A percentile compares a stretch with the other conserved stretches of the same genome.
These are phyloP conservation scores for Magnaporthiopsis poae DNA, from an alignment of 2,329 filamentous ascomycete species.

Conservation along the genomic window DNA sequence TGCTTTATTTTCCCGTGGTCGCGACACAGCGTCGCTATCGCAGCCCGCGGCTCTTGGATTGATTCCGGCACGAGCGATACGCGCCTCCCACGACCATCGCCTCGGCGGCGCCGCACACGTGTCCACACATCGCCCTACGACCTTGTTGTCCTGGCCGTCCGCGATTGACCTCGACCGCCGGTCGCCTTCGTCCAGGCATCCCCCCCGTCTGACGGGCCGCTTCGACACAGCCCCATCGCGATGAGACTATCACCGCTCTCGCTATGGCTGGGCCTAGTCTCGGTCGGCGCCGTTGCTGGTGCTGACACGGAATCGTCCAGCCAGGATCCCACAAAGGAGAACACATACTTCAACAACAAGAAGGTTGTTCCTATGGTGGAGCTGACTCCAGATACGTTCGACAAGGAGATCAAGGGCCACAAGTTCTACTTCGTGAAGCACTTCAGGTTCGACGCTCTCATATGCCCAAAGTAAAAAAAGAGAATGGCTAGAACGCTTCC, in stretches of 20 bases:
- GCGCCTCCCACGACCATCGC: background rate
- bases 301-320: conserved; percentile 24
- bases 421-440: conserved; percentile 52
- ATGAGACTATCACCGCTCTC: conserved; percentile 37
- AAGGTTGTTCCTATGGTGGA: conserved; percentile 56
- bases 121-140: background rate
- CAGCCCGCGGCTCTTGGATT: background rate
- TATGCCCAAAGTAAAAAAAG: background rate
- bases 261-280: conserved; percentile 37
- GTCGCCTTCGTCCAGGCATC: background rate
- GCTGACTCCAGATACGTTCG: conserved; percentile 47
- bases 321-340: conserved; percentile 27
- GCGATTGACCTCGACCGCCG: background rate
- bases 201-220: background rate
- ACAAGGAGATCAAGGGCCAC: conserved; percentile 42
- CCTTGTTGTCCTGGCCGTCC: background rate
- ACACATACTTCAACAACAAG: conserved; percentile 56
- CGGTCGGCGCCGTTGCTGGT: conserved; percentile 27
- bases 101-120: background rate
- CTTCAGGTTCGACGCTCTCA: conserved; percentile 47
- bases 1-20: background rate
- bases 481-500: background rate
- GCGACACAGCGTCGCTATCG: background rate
- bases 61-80: background rate
- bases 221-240: conserved; percentile 10